Conservation (phyloP, 2,329 filamentous ascomycete species). For the Aspergillus sojae region DNA sequence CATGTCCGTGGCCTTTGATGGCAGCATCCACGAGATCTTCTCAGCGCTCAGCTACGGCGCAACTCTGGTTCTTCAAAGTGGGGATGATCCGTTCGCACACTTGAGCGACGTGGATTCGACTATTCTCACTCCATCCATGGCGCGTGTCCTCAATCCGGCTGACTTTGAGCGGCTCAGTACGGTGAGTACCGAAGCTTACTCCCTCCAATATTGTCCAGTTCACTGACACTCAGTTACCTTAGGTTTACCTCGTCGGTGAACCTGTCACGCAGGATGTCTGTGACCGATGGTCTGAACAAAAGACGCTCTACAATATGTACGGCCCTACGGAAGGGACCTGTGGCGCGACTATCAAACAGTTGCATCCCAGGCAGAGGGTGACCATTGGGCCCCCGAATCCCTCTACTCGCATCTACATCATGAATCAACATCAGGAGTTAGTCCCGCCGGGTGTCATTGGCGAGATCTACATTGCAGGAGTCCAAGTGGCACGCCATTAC, state of each 20-base stretch:
- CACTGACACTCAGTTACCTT: background rate
- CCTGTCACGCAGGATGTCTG: conserved; percentile 35
- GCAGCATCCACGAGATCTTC: conserved; percentile 48
- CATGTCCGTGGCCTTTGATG: conserved; percentile 50
- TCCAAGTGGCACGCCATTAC: conserved; percentile 50
- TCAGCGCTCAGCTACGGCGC: conserved; percentile 44
- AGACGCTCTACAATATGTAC: conserved; percentile 46
- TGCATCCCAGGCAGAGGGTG: conserved; percentile 30
- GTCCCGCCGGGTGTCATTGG: conserved; percentile 41
- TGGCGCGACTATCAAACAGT: conserved; percentile 38
- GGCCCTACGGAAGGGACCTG: conserved; percentile 48
- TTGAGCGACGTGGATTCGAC: conserved; percentile 33
- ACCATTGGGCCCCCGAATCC: conserved; percentile 42
- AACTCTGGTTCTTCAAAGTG: conserved; percentile 38
- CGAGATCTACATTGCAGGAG: conserved; percentile 47
- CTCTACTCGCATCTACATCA: conserved; percentile 45
- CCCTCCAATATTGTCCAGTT: background rate
- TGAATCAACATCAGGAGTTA: conserved; percentile 37
- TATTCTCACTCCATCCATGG: conserved; percentile 46
- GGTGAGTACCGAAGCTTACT: background rate
- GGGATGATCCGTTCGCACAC: conserved; percentile 31
- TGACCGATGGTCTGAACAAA: conserved; percentile 35
- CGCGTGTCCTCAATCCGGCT: conserved; percentile 31
- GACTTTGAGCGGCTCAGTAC: conserved; percentile 35
- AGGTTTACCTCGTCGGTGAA: conserved; percentile 45